phyloP scores from a whole-genome alignment of 2,329 filamentous ascomycete genomes.

The Fusarium ramigenum region DNA sequence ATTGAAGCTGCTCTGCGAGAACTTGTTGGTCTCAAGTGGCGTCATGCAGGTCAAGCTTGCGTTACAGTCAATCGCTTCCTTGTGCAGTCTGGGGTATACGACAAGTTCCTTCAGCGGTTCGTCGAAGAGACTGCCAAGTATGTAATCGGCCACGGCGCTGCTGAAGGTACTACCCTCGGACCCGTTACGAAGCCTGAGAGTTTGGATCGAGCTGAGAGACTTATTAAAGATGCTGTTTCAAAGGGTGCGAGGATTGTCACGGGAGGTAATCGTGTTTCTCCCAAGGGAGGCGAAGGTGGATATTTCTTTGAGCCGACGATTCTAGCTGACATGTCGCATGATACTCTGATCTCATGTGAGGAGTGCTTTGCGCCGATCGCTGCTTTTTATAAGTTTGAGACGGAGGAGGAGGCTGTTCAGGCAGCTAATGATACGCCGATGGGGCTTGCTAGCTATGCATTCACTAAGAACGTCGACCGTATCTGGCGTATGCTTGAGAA shows the following conservation, averaged over 20 bases:
- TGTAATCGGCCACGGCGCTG: slow-evolving; percentile 12
- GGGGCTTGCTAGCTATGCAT: slow-evolving; percentile 25
- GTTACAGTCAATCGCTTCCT: slow-evolving; percentile 70
- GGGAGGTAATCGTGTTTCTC: slow-evolving; percentile 5
- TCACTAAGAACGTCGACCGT: slow-evolving; percentile 21
- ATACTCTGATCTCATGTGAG: slow-evolving; percentile 9
- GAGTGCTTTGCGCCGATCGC: slow-evolving; percentile 30
- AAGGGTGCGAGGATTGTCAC: slow-evolving; percentile 9
- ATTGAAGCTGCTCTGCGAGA: slow-evolving; percentile 1
- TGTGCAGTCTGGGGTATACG: slow-evolving; percentile 68
- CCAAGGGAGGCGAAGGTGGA: not conserved
- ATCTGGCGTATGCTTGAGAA: slow-evolving; percentile 26
- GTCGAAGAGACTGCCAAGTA: slow-evolving; percentile 14
- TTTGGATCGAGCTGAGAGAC: slow-evolving; percentile 4
- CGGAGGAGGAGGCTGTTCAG: slow-evolving; percentile 22
- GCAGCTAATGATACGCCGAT: slow-evolving; percentile 23
- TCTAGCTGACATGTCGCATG: slow-evolving; percentile 5
- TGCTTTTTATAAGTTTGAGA: slow-evolving; percentile 26
- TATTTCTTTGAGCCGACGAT: slow-evolving; percentile 36
- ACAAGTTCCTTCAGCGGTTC: slow-evolving; percentile 41
- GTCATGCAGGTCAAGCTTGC: slow-evolving; percentile 75
- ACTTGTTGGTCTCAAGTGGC: slow-evolving; percentile 62
- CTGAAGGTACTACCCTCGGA: slow-evolving; percentile 16
- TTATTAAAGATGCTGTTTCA: slow-evolving; percentile 18
- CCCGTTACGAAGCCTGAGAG: slow-evolving; percentile 23